These are phyloP conservation scores for Xylariaceae sp. DNA, from an alignment of 2,329 filamentous ascomycete genomes.

Conservation along the genomic window DNA sequence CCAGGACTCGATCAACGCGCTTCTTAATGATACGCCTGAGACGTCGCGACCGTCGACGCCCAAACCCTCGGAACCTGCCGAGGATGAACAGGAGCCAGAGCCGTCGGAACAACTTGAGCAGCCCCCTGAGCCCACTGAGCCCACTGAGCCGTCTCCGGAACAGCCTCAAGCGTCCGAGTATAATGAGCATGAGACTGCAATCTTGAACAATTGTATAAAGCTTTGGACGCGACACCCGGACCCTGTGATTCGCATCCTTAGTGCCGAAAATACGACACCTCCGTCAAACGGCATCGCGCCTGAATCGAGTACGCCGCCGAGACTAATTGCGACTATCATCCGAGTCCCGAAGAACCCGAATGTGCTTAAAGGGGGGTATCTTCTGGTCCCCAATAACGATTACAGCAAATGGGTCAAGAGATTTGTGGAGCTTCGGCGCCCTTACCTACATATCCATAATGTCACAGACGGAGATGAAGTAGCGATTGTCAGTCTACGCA, in stretches of 20 bases:
- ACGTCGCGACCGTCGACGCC: slow-evolving; percentile 47
- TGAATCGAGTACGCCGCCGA: slow-evolving; percentile 56
- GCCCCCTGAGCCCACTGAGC: neutral
- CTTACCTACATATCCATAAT: slow-evolving; percentile 89
- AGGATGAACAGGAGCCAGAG: slow-evolving; percentile 30
- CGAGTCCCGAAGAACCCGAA: slow-evolving; percentile 78
- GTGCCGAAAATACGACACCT: slow-evolving; percentile 66
- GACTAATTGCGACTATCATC: slow-evolving; percentile 75
- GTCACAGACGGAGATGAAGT: slow-evolving; percentile 87
- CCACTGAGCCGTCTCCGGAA: slow-evolving; percentile 11
- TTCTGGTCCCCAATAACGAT: slow-evolving; percentile 81
- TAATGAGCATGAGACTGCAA: slow-evolving; percentile 47
- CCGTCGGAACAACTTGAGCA: slow-evolving; percentile 24
- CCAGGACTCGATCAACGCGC: slow-evolving; percentile 57
- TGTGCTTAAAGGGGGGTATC: slow-evolving; percentile 83
- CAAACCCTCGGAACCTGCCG: slow-evolving; percentile 21
- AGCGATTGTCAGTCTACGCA: slow-evolving; percentile 83
- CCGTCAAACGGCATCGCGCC: slow-evolving; percentile 63
- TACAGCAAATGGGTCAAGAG: slow-evolving; percentile 86
- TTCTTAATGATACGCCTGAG: slow-evolving; percentile 61
- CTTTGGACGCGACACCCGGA: slow-evolving; percentile 68
- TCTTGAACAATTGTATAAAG: slow-evolving; percentile 60
- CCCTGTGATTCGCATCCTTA: slow-evolving; percentile 57
- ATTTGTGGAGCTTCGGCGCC: slow-evolving; percentile 88
- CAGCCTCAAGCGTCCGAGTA: slow-evolving; percentile 44